Base-by-base conservation (phyloP, 1,139 yeast genomes). In the Sugiyamaella xylanicola region DNA sequence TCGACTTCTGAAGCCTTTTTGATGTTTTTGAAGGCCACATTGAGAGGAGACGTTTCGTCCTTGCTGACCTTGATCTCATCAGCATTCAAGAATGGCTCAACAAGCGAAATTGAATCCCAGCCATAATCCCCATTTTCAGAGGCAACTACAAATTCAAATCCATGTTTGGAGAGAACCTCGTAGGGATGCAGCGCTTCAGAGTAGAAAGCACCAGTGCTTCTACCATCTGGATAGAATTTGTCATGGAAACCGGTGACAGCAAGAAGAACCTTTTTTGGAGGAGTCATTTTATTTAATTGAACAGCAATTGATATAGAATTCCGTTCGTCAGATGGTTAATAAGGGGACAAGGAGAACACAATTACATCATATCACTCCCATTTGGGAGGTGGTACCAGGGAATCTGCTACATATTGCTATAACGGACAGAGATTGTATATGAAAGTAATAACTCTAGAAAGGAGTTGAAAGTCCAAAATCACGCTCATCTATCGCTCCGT, bases 101-200 rank as follows among this genome's bases (percentile, higher is more conserved):
- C 59, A 22, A 75, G 61, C 2, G 87, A 82, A 66, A 81, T 83
- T 52, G 76, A 82, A 64, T 84, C 87, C 61, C 76, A 70, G 15
- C 83, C 85, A 58, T 66, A 80, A 4, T 72, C 67, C 29, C 88
- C 88, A 27, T 77, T 77, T 68, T 83, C 87, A 3, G 86, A 80
- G 17, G 77, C 84, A 59, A 84, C 73, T 52, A 76, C 78, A 21
- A 84, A 81, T 37, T 81, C 81, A 61, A 66, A 77, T 1, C 84
- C 85, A 46, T 76, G 72, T 54, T 74, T 68, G 41, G 62, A 68
- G 68, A 81, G 81, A 3, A 67, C 77, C 56, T 77, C 67, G 65
- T 70, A 82, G 46, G 87, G 87, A 65, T 84, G 86, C 48, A 77
- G 67, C 11, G 82, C 86, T 68, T 84, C 88, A 11, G 76, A 68